phyloP scores from a whole-genome alignment of 371 early-diverging fungal genomes.

The Rhizopus arrhizus region DNA sequence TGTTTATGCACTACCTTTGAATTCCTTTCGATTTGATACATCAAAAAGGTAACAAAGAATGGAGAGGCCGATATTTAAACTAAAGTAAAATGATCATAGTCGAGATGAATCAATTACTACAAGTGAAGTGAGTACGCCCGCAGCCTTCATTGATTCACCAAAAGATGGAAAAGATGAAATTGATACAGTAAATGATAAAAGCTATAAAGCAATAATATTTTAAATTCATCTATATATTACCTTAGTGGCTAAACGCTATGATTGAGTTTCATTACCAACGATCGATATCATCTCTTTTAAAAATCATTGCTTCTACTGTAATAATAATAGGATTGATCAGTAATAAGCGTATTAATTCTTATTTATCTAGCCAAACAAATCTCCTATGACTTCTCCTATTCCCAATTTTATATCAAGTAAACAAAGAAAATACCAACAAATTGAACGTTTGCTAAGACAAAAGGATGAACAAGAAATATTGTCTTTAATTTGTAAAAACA shows the following conservation, averaged over 20 bases:
- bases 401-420: background rate
- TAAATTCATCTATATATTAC: background rate
- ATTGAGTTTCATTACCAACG: background rate
- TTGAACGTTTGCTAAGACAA: conserved; percentile 1
- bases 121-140: conserved; percentile 21
- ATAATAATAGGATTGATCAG: background rate
- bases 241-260: conserved; percentile 5
- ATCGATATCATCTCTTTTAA: background rate
- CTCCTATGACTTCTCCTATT: background rate
- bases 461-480: background rate
- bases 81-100: background rate
- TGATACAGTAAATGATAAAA: conserved; percentile 10
- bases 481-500: conserved; percentile 1
- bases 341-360: background rate
- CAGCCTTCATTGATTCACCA: background rate
- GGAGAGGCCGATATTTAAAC: background rate
- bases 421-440: background rate
- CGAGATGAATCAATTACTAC: conserved; percentile 5
- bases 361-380: background rate
- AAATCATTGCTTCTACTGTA: background rate
- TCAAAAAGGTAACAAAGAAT: conserved; percentile 7
- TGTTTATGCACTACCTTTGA: conserved; percentile 49
- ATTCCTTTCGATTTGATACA: conserved; percentile 42
- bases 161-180: conserved; percentile 12
- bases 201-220: background rate